Evolutionary conservation across 768 basidiomycete species (phyloP).

Genomic region (Tylopilus felleus): DNA sequence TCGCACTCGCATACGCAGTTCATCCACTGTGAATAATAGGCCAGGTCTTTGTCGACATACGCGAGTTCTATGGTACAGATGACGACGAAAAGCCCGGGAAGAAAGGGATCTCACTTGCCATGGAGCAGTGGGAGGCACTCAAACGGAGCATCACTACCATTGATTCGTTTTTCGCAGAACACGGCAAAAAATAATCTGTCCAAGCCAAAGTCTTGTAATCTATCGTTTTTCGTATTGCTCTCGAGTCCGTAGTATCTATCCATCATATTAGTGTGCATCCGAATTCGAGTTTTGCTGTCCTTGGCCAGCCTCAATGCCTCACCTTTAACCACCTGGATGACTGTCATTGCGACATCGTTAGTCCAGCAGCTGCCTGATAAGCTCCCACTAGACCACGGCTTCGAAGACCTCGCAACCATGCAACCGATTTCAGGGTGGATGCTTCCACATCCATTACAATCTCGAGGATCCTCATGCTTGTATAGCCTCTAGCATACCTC

Average conservation of each 20-base stretch:
- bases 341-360: constrained; percentile 32
- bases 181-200: constrained; percentile 18
- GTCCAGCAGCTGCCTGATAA: constrained; percentile 67
- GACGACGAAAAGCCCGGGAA: constrained; percentile 75
- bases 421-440: constrained; percentile 46
- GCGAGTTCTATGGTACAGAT: constrained; percentile 62
- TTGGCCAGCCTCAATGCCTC: background rate
- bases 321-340: background rate
- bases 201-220: background rate
- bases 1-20: constrained; percentile 12
- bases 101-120: constrained; percentile 68
- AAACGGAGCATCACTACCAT: constrained; percentile 43
- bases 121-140: constrained; percentile 67
- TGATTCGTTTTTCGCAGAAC: constrained; percentile 46
- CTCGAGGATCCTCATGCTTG: constrained; percentile 52
- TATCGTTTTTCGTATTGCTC: background rate
- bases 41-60: constrained; percentile 59
- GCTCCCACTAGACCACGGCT: constrained; percentile 62
- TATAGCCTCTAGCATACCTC: constrained; percentile 55
- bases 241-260: background rate
- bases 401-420: constrained; percentile 66
- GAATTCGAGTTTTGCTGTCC: background rate
- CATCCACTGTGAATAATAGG: constrained; percentile 38
- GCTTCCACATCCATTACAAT: constrained; percentile 62
- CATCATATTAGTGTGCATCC: constrained; percentile 1